A percentile compares a stretch with the other conserved stretches of the same genome.
These are phyloP conservation scores for Pittosporum tobira DNA, from an alignment of 129 eudicot species.

Conservation along the genomic window DNA sequence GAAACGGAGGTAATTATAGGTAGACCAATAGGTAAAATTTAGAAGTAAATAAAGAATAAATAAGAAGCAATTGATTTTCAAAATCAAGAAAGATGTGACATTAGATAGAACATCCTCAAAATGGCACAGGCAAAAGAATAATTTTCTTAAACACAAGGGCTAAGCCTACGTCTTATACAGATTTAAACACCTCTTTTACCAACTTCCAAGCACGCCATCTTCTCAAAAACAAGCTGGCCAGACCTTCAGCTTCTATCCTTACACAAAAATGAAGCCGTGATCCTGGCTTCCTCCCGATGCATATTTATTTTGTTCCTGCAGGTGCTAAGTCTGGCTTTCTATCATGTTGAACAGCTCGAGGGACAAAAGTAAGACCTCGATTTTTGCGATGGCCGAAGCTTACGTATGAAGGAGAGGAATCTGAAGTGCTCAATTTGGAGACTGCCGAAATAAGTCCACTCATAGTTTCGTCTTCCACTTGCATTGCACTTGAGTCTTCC, in stretches of 20 bases:
- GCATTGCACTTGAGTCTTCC: slow-evolving; percentile 53
- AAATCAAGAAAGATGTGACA: no score
- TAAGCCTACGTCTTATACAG: not conserved
- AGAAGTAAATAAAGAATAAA: no score
- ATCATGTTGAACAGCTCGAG: slow-evolving; percentile 58
- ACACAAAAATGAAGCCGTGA: not conserved
- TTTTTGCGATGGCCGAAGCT: slow-evolving; percentile 79
- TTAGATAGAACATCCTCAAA: not conserved
- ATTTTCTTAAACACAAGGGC: not conserved
- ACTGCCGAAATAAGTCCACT: slow-evolving; percentile 66
- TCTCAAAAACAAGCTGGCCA: not conserved
- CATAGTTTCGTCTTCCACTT: slow-evolving; percentile 64
- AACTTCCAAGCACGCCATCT: not conserved
- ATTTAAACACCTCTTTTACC: not conserved
- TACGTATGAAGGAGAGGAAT: slow-evolving; percentile 57
- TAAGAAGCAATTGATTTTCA: no score
- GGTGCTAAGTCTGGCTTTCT: slow-evolving; percentile 25
- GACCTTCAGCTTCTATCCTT: not conserved
- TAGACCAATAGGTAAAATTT: no score
- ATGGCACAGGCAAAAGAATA: not conserved
- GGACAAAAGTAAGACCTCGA: slow-evolving; percentile 79
- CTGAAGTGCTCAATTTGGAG: slow-evolving; percentile 65
- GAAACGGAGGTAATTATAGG: no score
- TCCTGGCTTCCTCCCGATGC: not conserved
- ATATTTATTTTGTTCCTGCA: slow-evolving; percentile 3